These are phyloP conservation scores for Discostella stelligeroides DNA, from an alignment of 108 stramenopile genomes.

Conservation along the genomic window DNA sequence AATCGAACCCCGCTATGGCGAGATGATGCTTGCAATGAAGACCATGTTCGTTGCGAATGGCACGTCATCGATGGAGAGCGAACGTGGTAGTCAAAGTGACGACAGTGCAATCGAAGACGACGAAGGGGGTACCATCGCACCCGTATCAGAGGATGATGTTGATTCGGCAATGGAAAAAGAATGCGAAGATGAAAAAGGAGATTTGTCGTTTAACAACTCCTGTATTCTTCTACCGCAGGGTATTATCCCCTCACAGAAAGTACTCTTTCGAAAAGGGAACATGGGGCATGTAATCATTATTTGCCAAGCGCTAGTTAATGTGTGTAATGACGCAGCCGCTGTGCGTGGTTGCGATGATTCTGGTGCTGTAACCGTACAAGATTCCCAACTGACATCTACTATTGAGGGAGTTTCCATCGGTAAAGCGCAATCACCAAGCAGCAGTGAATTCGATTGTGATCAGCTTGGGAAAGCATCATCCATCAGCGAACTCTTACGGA, in stretches of 20 bases:
- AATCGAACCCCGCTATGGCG: not conserved
- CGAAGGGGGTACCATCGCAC: conserved; percentile 36
- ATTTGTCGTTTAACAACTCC: conserved; percentile 4
- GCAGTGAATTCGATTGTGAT: conserved; percentile 10
- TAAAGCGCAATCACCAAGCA: conserved; percentile 19
- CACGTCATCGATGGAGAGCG: conserved; percentile 31
- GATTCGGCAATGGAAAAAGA: conserved; percentile 68
- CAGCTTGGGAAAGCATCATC: conserved; percentile 34
- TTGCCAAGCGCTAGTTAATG: conserved; percentile 90
- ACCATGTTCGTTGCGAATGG: conserved; percentile 17
- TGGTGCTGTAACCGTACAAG: not conserved
- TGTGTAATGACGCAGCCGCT: conserved; percentile 49
- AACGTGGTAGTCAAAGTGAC: not conserved
- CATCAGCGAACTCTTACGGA: conserved; percentile 32
- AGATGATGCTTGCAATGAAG: conserved; percentile 21
- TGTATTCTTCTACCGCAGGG: not conserved
- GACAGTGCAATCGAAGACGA: conserved; percentile 17
- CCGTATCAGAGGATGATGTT: conserved; percentile 76
- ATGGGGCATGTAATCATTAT: conserved; percentile 98
- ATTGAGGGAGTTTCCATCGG: conserved; percentile 4
- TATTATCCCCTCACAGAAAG: conserved; percentile 5
- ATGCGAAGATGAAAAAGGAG: conserved; percentile 22
- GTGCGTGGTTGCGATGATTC: not conserved
- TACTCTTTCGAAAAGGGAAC: conserved; percentile 73
- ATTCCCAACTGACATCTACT: conserved; percentile 15